Conservation (phyloP, 1,284 basidiomycete species). For the Austroboletus niveus region DNA sequence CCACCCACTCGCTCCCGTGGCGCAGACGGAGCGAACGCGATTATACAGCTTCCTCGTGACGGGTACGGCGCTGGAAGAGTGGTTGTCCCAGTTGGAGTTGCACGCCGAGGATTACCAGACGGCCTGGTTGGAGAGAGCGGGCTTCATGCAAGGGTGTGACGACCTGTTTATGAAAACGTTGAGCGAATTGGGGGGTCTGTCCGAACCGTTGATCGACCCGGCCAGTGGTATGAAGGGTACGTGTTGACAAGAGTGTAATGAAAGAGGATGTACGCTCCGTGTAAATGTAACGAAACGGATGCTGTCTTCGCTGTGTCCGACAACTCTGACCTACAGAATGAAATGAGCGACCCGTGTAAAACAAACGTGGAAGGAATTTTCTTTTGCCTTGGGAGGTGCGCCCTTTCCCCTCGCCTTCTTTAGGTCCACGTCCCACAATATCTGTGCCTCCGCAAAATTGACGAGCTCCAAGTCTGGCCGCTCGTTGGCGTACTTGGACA, state of each 20-base stretch:
- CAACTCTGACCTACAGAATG: conserved; percentile 29
- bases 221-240: conserved; percentile 17
- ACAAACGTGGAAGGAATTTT: conserved; percentile 30
- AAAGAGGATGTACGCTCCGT: neutral
- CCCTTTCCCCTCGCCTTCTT: conserved; percentile 76
- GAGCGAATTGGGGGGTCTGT: conserved; percentile 48
- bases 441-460: conserved; percentile 61
- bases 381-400: conserved; percentile 74
- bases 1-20: conserved; percentile 35
- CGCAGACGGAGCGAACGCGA: conserved; percentile 66
- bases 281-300: conserved; percentile 4
- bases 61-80: conserved; percentile 64
- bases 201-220: conserved; percentile 28
- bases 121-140: conserved; percentile 43
- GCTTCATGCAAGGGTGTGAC: conserved; percentile 59
- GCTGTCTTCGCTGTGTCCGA: conserved; percentile 29
- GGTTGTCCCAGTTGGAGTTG: conserved; percentile 44
- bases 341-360: neutral
- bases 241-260: conserved; percentile 18
- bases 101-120: conserved; percentile 39
- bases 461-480: conserved; percentile 58
- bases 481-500: conserved; percentile 49
- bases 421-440: conserved; percentile 64
- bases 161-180: conserved; percentile 60
- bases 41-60: conserved; percentile 61